Conservation (phyloP, 225 moss, liverwort and hornwort species). For the Straminergon stramineum region DNA sequence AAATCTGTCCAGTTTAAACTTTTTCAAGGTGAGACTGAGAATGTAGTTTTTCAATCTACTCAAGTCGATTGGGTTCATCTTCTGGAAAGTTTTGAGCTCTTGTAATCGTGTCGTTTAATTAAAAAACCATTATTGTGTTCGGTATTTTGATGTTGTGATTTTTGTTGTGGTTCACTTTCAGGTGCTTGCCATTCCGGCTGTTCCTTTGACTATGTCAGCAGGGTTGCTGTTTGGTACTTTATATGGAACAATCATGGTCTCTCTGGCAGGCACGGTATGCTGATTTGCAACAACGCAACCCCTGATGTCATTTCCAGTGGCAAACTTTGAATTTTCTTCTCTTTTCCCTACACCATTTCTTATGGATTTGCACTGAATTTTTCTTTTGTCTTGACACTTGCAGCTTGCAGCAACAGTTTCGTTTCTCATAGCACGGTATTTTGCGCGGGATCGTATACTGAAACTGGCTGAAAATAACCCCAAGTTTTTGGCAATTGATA, state of each 20-base stretch:
- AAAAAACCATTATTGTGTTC: neutral
- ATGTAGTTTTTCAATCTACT: neutral
- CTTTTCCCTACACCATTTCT: neutral
- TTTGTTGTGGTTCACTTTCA: constrained; percentile 8
- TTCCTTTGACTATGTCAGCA: constrained; percentile 96
- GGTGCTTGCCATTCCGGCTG: constrained; percentile 89
- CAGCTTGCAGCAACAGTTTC: constrained; percentile 86
- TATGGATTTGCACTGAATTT: neutral
- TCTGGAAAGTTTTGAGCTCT: neutral
- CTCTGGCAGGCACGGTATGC: constrained; percentile 82
- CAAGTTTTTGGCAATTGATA: constrained; percentile 90
- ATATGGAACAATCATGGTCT: constrained; percentile 79
- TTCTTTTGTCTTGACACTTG: neutral
- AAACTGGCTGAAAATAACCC: constrained; percentile 53
- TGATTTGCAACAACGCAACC: neutral
- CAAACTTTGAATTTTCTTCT: neutral
- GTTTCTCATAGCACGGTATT: constrained; percentile 80
- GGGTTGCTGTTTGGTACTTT: constrained; percentile 83
- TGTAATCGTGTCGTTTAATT: neutral
- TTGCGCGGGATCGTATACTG: constrained; percentile 76
- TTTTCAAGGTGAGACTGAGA: neutral
- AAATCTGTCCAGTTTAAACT: neutral
- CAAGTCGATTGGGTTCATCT: neutral
- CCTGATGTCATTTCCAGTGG: neutral
- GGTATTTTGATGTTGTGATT: neutral